Evolutionary conservation across 805 yeast species (phyloP), one percentile per base, ranked within the genome.

Genomic region (Candida wancherniae): DNA sequence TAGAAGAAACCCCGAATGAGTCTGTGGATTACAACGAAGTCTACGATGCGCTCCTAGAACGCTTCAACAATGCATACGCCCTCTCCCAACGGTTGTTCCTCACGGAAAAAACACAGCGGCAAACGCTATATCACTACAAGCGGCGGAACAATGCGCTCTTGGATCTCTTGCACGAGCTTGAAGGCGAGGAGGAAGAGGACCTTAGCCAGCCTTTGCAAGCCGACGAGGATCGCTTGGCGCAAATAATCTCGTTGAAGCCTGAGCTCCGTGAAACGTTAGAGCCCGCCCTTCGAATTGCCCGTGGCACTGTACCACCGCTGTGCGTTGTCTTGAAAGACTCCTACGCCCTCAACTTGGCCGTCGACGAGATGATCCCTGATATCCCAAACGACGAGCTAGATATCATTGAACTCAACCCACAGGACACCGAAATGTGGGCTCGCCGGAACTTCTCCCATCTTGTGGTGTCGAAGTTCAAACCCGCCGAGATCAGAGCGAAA

Each of bases 281-380:
- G 13, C 56, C 52, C 11, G 39, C 53, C 4, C 19, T 44, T 2
- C 25, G 34, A 13, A 36, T 39, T 5, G 38, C 48, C 6, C 20
- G 42, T 2, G 31, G 28, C 11, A 37, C 33, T 5, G 34, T 36
- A 5, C 18, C 21, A 11, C 34, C 39, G 6, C 23, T 28, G 22
- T 10, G 24, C 4, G 31, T 44, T 11, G 26, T 24, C 3, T 29
- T 57, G 5, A 43, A 46, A 11, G 45, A 45, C n/a, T 40, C 42
- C 5, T 42, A 44, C 21, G 42, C 48, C 11, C 39, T 55, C 6
- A 54, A 57, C 29, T 42, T 63, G 7, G 50, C 52, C 15, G 39
- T 62, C n/a, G 44, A 39, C n/a, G 71, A 65, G 31, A 38, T 53
- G 22, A 42, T 63, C 2, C 58, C 69, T 2, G 71, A 63, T 9